Conservation (phyloP, 352 stramenopile species). For the Elongisporangium senticosum region DNA sequence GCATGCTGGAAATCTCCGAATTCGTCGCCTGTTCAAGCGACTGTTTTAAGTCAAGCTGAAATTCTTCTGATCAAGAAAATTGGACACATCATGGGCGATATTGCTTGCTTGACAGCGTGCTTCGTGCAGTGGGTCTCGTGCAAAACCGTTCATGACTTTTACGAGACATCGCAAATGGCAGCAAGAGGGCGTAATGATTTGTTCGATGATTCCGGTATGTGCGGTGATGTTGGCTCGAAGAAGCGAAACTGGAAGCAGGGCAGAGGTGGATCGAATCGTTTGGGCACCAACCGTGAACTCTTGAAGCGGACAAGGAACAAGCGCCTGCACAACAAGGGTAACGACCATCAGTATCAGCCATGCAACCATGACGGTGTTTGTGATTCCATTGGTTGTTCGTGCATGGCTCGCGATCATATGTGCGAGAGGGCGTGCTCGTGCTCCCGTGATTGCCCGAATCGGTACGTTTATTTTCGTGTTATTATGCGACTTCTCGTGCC, state of each 20-base stretch:
- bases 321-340: conserved; percentile 1
- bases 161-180: not conserved
- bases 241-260: conserved; percentile 2
- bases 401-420: conserved; percentile 30
- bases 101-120: conserved; percentile 1
- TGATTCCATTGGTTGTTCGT: conserved; percentile 8
- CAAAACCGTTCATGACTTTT: not conserved
- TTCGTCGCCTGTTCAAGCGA: not conserved
- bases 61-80: conserved; percentile 5
- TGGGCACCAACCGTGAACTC: conserved; percentile 6
- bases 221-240: not conserved
- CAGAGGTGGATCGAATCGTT: conserved; percentile 8
- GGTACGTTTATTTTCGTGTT: conserved; percentile 17
- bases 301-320: conserved; percentile 4
- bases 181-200: not conserved
- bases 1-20: conserved; percentile 4
- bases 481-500: not conserved
- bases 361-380: conserved; percentile 14
- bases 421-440: conserved; percentile 42
- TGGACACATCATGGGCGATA: not conserved
- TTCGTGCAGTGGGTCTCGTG: conserved; percentile 3
- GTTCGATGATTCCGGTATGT: not conserved
- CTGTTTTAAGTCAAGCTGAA: conserved; percentile 1
- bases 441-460: conserved; percentile 35
- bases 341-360: conserved; percentile 7